Base-by-base conservation (phyloP, 2,329 filamentous ascomycete species). In the Colletotrichum lini region DNA sequence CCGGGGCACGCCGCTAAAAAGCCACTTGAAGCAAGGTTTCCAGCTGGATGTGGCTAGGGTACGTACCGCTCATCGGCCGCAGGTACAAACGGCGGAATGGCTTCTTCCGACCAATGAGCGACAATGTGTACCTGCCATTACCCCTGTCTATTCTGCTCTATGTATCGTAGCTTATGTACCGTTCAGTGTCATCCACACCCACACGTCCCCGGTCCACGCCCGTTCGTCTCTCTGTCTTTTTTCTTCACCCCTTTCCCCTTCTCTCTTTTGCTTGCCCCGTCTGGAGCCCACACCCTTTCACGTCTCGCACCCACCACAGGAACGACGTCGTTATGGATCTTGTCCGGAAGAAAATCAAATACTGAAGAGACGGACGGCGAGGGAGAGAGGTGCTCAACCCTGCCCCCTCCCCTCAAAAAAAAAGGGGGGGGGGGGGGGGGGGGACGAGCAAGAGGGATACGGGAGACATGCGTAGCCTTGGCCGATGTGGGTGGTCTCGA, bases 41-140 rank as follows among this genome's bases (percentile, higher is more conserved):
- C 35, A 38, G 50, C 35, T 50, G 38, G 53, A 23, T 8, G n/a
- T 15, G 15, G n/a, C n/a, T 3, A 6, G n/a, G 57, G 15, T 47
- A 62, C 57, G 65, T 71, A 53, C 57, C 52, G 60, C 53, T 57
- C 57, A 63, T 71, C 65, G 68, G 68, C 57, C 50, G 58, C 68
- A 71, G 65, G 64, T 63, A 63, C 68, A 52, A 67, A 71, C 68
- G 64, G 65, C 63, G 47, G 18, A 57, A 65, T 63, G 68, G 68
- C 68, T 68, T 68, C 58, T 42, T 12, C 13, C 38, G 21, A 18
- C 68, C 53, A 71, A 71, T 71, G 23, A 68, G 30, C 12, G 38
- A 10, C 15, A 40, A 52, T 30, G 53, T 40, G 68, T 71, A 71
- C 68, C 68, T 71, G 68, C 30, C 53, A 30, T 49, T 53, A 59